Evolutionary conservation across 129 eudicot species (phyloP).

Genomic region (Tanacetum coccineum): DNA sequence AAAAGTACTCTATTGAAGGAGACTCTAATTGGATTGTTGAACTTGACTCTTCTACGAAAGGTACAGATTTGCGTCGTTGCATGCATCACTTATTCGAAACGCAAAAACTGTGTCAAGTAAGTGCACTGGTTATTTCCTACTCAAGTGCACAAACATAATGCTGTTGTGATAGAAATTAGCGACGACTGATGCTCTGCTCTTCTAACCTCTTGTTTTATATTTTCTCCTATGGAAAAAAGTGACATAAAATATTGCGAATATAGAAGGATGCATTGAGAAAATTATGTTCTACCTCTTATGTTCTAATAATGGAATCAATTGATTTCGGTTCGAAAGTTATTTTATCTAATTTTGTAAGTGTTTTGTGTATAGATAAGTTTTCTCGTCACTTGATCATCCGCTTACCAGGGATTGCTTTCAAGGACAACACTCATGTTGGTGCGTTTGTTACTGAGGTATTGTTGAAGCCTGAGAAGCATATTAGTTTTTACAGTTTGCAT

Average conservation of each 20-base stretch:
- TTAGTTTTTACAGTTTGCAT: too few relatives aligned
- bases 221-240: background rate
- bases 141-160: conserved; percentile 10
- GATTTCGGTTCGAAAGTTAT: conserved; percentile 6
- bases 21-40: conserved; percentile 67
- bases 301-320: background rate
- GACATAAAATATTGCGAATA: background rate
- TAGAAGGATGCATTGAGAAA: conserved; percentile 5
- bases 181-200: background rate
- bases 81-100: background rate
- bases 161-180: background rate
- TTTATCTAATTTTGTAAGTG: conserved; percentile 5
- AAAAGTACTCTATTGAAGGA: conserved; percentile 71
- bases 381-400: conserved; percentile 88
- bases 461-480: background rate
- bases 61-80: conserved; percentile 34
- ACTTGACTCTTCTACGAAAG: conserved; percentile 90
- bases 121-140: background rate
- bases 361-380: conserved; percentile 63
- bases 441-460: conserved; percentile 91
- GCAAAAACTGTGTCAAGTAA: background rate
- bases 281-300: background rate
- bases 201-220: conserved; percentile 8
- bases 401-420: conserved; percentile 74
- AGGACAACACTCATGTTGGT: conserved; percentile 87